These are phyloP conservation scores for Pseudocercospora musae DNA, from an alignment of 2,329 filamentous ascomycete species.

Conservation along the genomic window DNA sequence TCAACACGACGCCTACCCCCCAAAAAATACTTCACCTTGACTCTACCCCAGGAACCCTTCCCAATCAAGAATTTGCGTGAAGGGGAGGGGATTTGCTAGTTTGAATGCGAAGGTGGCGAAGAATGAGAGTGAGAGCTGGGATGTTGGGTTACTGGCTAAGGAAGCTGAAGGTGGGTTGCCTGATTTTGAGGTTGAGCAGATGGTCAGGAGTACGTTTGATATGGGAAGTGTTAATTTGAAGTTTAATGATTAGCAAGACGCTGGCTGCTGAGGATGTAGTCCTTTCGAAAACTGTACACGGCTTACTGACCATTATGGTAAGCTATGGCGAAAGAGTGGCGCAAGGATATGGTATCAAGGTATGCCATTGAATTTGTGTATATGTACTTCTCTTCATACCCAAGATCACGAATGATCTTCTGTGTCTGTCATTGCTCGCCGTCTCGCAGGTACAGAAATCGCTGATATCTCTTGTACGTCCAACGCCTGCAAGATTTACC, in stretches of 20 bases:
- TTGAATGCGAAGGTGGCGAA: not conserved
- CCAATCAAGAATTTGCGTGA: conserved; percentile 4
- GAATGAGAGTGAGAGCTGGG: not conserved
- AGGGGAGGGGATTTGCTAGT: not conserved
- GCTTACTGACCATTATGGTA: too few species aligned
- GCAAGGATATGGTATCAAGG: too few species aligned
- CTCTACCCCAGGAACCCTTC: conserved; percentile 29
- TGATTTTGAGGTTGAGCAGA: not conserved
- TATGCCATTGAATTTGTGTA: too few species aligned
- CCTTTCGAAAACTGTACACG: too few species aligned
- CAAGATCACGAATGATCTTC: not conserved
- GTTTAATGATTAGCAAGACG: too few species aligned
- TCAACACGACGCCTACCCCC: conserved; percentile 42
- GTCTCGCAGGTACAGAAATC: conserved; percentile 28
- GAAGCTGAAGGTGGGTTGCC: not conserved
- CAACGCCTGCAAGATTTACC: conserved; percentile 50
- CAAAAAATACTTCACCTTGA: conserved; percentile 45
- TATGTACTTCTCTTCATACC: not conserved
- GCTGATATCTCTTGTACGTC: conserved; percentile 39
- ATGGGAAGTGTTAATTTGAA: too few species aligned
- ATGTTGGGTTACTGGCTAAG: not conserved
- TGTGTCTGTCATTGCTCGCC: conserved; percentile 18
- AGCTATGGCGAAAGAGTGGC: too few species aligned
- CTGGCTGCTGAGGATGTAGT: too few species aligned
- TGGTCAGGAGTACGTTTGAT: not conserved